Conservation (phyloP, 306 rosid species). For the Casuarina glauca region DNA sequence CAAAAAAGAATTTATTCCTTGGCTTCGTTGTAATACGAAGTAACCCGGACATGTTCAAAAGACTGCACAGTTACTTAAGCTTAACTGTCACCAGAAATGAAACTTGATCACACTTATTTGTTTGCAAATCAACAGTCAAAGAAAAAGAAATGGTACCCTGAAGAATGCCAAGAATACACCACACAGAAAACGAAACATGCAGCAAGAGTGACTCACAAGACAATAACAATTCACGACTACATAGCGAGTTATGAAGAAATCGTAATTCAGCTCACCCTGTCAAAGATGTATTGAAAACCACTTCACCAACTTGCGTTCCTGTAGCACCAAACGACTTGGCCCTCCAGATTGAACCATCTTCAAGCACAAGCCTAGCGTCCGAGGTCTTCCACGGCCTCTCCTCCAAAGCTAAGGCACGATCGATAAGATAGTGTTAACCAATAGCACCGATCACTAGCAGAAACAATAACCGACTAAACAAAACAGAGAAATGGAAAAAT, state of each 20-base stretch:
- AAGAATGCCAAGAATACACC: not conserved
- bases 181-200: not conserved
- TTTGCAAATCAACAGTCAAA: not conserved
- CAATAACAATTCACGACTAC: not conserved
- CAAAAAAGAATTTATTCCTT: not conserved
- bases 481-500: not conserved
- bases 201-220: not conserved
- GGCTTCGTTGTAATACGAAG: not conserved
- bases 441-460: no score
- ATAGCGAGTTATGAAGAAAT: not conserved
- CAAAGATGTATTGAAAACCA: constrained; percentile 88
- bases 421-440: not conserved
- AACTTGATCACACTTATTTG: not conserved
- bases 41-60: not conserved
- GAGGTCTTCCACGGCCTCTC: constrained; percentile 88
- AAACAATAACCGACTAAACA: not conserved
- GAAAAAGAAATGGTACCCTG: not conserved
- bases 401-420: constrained; percentile 41
- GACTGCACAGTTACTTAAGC: not conserved
- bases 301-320: constrained; percentile 98
- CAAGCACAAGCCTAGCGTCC: constrained; percentile 87
- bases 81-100: not conserved
- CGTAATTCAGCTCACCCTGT: constrained; percentile 61
- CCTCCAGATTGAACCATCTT: constrained; percentile 97
- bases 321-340: constrained; percentile 94